phyloP scores from a whole-genome alignment of 2,329 filamentous ascomycete genomes.

The Trichoderma arundinaceum region DNA sequence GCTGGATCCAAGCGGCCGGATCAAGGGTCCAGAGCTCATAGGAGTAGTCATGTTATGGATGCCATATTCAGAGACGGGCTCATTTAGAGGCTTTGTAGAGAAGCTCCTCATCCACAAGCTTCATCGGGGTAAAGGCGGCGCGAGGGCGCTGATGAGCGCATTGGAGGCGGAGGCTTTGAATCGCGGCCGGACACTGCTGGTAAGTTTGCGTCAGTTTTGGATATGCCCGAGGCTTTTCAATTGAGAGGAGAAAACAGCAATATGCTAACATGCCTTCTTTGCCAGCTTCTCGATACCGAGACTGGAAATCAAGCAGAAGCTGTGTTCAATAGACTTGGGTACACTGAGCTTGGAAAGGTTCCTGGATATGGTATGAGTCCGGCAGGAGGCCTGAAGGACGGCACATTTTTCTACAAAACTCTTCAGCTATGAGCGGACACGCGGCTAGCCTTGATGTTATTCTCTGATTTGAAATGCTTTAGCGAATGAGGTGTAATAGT shows the following conservation, averaged over 20 bases:
- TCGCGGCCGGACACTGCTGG: constrained; percentile 58
- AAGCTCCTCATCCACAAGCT: constrained; percentile 62
- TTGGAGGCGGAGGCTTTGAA: constrained; percentile 60
- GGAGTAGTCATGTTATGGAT: constrained; percentile 62
- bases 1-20: constrained; percentile 41
- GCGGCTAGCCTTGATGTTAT: neutral
- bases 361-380: constrained; percentile 59
- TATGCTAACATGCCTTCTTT: neutral
- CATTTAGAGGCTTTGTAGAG: constrained; percentile 61
- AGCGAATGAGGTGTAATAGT: neutral
- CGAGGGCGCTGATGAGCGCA: constrained; percentile 56
- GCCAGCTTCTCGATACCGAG: constrained; percentile 59
- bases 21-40: constrained; percentile 54
- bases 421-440: constrained; percentile 40
- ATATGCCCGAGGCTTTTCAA: neutral
- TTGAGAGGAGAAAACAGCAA: neutral
- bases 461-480: neutral
- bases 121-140: constrained; percentile 58
- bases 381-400: constrained; percentile 55
- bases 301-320: constrained; percentile 58
- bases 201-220: constrained; percentile 44
- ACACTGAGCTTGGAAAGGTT: constrained; percentile 59
- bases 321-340: constrained; percentile 63
- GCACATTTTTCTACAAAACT: constrained; percentile 65
- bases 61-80: constrained; percentile 60